Conservation (phyloP, 2,329 filamentous ascomycete species). For the Cladosporium oxysporum region DNA sequence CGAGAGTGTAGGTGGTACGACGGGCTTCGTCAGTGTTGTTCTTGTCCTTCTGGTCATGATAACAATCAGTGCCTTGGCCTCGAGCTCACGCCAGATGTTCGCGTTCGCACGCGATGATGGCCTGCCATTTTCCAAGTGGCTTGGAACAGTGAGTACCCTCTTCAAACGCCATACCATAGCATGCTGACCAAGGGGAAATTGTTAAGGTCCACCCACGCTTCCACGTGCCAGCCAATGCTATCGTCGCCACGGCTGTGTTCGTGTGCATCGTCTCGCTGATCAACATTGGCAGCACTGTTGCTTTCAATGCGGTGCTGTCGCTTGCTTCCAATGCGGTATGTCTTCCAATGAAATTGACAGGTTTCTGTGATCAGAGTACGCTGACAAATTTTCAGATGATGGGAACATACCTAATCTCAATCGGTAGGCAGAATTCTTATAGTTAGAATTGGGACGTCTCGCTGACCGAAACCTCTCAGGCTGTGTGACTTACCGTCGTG, state of each 20-base stretch:
- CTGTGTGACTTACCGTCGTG: slow-evolving; percentile 41
- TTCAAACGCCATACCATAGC: too few relatives aligned
- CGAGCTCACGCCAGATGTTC: slow-evolving; percentile 42
- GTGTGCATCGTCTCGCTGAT: slow-evolving; percentile 36
- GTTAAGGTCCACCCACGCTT: slow-evolving; percentile 24
- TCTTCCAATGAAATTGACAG: background rate
- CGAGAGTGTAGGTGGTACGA: slow-evolving; percentile 22
- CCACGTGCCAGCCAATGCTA: slow-evolving; percentile 33
- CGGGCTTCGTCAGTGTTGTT: slow-evolving; percentile 31
- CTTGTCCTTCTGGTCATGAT: slow-evolving; percentile 42
- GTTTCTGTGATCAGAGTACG: background rate
- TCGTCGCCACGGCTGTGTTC: slow-evolving; percentile 27
- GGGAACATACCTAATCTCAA: slow-evolving; percentile 43
- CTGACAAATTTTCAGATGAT: slow-evolving; percentile 33
- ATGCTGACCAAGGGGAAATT: background rate
- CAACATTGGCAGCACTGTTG: slow-evolving; percentile 40
- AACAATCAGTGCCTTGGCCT: slow-evolving; percentile 42
- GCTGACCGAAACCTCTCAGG: background rate
- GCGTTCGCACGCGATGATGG: slow-evolving; percentile 45
- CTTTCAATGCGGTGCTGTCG: slow-evolving; percentile 46
- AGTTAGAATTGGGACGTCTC: background rate
- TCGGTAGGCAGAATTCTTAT: slow-evolving; percentile 25
- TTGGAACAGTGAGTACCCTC: slow-evolving; percentile 28
- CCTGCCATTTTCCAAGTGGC: slow-evolving; percentile 37
- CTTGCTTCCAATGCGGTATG: slow-evolving; percentile 39